Evolutionary conservation across 2,329 filamentous ascomycete genomes (phyloP), one percentile per base, ranked within the genome.

Genomic region (Apiospora marii): DNA sequence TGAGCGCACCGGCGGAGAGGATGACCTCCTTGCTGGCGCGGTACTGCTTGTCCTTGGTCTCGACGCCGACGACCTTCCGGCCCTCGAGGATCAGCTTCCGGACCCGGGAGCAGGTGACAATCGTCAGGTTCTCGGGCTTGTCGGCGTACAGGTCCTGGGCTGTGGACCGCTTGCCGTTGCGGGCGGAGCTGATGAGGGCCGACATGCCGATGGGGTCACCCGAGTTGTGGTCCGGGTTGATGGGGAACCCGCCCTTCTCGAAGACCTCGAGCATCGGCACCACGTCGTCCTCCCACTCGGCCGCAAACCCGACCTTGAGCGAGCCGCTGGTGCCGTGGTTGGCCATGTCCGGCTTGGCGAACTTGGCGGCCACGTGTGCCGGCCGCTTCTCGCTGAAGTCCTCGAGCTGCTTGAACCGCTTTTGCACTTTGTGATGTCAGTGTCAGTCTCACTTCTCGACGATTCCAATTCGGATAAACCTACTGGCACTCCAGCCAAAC

Each of bases 171-270:
- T 83, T 69, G 0, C 88, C 88, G 10, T 85, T 81, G 37, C 82
- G 77, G n/a, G 85, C 82, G 14, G 88, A 88, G 67, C 85, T 87
- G 74, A 88, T 85, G 22, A 84, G 76, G 61, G 87, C 79, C 1
- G 84, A 84, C 80, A 91, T 85, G 4, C 90, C 90, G 43, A 91
- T 82, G 0, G 88, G 88, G 75, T 91, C 84, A 0, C 90, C 90
- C 10, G 85, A 87, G 74, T 91, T 91, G 51, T 88, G 84, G 74
- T 91, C 89, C 0, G 83, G 82, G 73, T 91, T 91, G 24, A 85
- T 74, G 0, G 84, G 80, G 48, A 86, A 82, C 0, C 88, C 88
- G 34, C 84, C 82, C 49, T 87, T 78, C 72, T 87, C 83, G 53
- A 88, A 87, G 8, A 84, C 79, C 73, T 88, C 84, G 58, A 88